phyloP scores from a whole-genome alignment of 2,329 filamentous ascomycete species.

The Diaporthe capsici region DNA sequence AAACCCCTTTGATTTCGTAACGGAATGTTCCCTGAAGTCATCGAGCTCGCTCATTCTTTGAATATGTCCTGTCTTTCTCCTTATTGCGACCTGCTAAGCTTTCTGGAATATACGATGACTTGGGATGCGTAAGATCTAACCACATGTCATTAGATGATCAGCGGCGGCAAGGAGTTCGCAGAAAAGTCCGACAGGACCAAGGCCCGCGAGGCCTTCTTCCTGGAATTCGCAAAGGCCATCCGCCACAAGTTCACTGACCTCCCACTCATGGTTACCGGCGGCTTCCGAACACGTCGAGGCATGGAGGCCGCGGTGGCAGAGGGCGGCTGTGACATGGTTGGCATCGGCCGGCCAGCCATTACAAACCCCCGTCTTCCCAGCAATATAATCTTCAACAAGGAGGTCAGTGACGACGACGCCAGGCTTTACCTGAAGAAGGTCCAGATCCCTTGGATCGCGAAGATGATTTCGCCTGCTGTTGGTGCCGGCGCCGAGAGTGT shows the following conservation, averaged over 20 bases:
- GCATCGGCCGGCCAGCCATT: slow-evolving; percentile 56
- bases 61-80: neutral
- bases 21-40: neutral
- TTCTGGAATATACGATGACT: neutral
- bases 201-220: slow-evolving; percentile 76
- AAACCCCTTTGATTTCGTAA: neutral
- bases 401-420: slow-evolving; percentile 53
- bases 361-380: slow-evolving; percentile 55
- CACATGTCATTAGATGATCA: slow-evolving; percentile 52
- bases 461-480: slow-evolving; percentile 45
- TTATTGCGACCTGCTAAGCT: neutral
- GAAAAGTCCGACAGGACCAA: slow-evolving; percentile 59
- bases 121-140: neutral
- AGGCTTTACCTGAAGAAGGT: slow-evolving; percentile 49
- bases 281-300: slow-evolving; percentile 66
- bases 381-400: slow-evolving; percentile 52
- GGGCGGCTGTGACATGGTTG: slow-evolving; percentile 58
- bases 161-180: slow-evolving; percentile 41
- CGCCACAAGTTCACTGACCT: slow-evolving; percentile 59
- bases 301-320: slow-evolving; percentile 57
- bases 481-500: slow-evolving; percentile 46
- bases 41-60: too few species aligned
- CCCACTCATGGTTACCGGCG: slow-evolving; percentile 72
- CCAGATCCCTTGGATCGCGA: slow-evolving; percentile 44
- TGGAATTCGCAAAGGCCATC: slow-evolving; percentile 72